Conservation (phyloP, 805 yeast genomes). For the Candida fluviatilis region DNA sequence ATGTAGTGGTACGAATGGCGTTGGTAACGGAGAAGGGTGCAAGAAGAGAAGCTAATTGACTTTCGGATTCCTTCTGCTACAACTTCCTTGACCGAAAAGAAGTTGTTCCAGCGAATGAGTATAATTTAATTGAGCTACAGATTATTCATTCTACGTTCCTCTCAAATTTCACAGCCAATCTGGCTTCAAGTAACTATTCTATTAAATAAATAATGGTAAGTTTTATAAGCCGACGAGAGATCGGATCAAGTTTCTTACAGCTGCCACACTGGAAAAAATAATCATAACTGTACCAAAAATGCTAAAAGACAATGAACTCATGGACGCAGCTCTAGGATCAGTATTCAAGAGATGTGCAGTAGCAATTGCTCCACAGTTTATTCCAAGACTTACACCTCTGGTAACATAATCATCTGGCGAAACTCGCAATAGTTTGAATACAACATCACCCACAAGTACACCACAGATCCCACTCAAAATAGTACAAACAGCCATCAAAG, state of each 20-base stretch:
- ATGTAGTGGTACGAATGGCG: no score
- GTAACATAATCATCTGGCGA: slow-evolving; percentile 65
- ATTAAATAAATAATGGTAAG: not conserved
- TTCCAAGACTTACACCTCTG: slow-evolving; percentile 71
- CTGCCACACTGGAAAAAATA: slow-evolving; percentile 55
- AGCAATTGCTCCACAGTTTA: slow-evolving; percentile 79
- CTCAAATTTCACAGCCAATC: no score
- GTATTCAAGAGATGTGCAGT: slow-evolving; percentile 67
- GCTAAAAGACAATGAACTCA: slow-evolving; percentile 68
- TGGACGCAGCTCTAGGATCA: slow-evolving; percentile 79
- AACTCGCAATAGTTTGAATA: slow-evolving; percentile 48
- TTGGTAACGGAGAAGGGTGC: no score
- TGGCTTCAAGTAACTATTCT: no score
- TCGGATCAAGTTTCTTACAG: slow-evolving; percentile 20
- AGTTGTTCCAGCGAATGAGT: no score
- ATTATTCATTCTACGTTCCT: no score
- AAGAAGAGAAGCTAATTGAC: no score
- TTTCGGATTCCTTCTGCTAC: no score
- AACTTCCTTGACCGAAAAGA: no score
- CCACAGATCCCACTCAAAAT: slow-evolving; percentile 75
- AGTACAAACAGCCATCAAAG: slow-evolving; percentile 75
- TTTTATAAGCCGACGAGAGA: slow-evolving; percentile 15
- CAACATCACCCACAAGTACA: slow-evolving; percentile 57
- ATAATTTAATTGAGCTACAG: no score
- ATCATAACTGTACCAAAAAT: slow-evolving; percentile 73